These are phyloP conservation scores for Betula pendula DNA, from an alignment of 306 rosid species.

Conservation along the genomic window DNA sequence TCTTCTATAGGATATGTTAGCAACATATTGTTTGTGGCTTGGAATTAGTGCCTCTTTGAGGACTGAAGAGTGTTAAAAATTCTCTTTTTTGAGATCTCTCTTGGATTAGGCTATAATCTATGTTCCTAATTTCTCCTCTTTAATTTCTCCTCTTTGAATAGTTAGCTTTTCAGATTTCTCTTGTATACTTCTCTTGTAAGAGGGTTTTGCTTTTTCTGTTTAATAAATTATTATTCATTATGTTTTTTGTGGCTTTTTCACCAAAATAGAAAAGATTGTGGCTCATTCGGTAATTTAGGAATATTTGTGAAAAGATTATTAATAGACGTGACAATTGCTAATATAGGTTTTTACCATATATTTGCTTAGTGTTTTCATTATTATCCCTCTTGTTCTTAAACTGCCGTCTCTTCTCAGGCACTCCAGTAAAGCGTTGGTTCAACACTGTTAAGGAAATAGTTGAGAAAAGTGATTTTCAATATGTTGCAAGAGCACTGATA, in stretches of 20 bases:
- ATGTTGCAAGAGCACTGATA: constrained; percentile 44
- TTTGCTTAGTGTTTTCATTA: constrained; percentile 16
- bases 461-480: constrained; percentile 44
- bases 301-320: constrained; percentile 14
- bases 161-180: too few relatives aligned
- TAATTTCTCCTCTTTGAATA: too few relatives aligned
- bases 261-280: background rate
- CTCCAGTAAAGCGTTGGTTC: constrained; percentile 41
- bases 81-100: too few relatives aligned
- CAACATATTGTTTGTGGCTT: background rate
- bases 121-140: too few relatives aligned
- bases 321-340: constrained; percentile 8
- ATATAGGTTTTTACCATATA: constrained; percentile 14
- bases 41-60: too few relatives aligned
- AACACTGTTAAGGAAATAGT: constrained; percentile 47
- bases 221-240: too few relatives aligned
- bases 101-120: too few relatives aligned
- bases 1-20: constrained; percentile 14
- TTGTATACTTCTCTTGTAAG: too few relatives aligned
- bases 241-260: background rate
- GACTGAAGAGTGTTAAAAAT: too few relatives aligned
- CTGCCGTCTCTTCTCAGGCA: constrained; percentile 44
- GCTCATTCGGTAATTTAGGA: constrained; percentile 3
- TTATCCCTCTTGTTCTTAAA: constrained; percentile 9
- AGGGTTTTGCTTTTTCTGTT: too few relatives aligned